Base-by-base conservation (phyloP, 2,329 filamentous ascomycete genomes). In the Penicillium psychrosexuale region DNA sequence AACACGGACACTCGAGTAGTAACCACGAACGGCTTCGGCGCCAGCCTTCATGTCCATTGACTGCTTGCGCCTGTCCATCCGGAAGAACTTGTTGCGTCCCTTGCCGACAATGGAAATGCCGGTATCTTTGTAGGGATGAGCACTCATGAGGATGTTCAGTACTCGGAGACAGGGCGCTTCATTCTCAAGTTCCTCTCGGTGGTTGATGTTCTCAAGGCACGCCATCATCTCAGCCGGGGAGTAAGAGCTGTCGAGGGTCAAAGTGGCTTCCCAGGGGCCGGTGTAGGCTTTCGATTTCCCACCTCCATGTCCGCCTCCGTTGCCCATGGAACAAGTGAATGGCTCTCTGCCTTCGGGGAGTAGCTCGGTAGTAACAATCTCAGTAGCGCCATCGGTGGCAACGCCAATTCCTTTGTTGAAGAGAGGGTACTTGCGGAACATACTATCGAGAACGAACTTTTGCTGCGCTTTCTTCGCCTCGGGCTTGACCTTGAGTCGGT, bases 81-180 rank as follows among this genome's bases (percentile, higher is more conserved):
- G 54, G 47, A 62, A 64, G 36, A 58, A 59, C 37, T 64, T 63
- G 36, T 58, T 57, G 22, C 55, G 48, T 13, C 58, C 55, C n/a
- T 53, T 59, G 5, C 60, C 60, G 8, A 56, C 49, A 13, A 57
- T 63, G 3, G 15, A 24, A 13, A 58, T 19, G 2, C 60, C 51
- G 0, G 12, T 0, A 34, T 61, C 43, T 4, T 37, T 39, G n/a
- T 30, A 51, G 3, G 60, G 54, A 36, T 46, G 24, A 6, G 48
- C 44, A 34, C 51, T 58, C 57, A 65, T 54, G n/a, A 62, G 34
- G 22, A 65, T 59, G 28, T 65, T 65, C 15, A 65, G 38, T 2
- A 50, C 31, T 9, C 61, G 57, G 15, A 60, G 33, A 12, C 47
- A 30, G 27, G 46, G 22, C 8, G 37, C 33, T 34, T 61, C 60